A percentile compares a stretch with the other conserved stretches of the same genome.
phyloP scores from a whole-genome alignment of 169 alveolate genomes.

The Plasmodium vinckei region DNA sequence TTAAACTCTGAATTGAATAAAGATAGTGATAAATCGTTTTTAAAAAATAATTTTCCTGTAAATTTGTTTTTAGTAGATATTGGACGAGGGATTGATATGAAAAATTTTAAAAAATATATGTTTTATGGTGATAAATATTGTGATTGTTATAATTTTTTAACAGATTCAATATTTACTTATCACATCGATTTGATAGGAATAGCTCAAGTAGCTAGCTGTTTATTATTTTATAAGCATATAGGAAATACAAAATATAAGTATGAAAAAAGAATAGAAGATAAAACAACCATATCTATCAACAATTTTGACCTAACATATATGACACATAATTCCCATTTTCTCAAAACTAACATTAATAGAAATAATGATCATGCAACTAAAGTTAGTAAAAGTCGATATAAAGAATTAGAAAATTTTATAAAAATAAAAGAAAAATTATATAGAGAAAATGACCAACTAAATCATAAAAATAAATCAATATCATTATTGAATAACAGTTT shows the following conservation, averaged over 20 bases:
- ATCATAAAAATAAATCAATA: background rate
- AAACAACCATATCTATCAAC: conserved; percentile 2
- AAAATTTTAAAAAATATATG: conserved; percentile 36
- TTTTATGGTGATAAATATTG: conserved; percentile 72
- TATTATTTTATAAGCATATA: conserved; percentile 50
- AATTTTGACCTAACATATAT: conserved; percentile 44
- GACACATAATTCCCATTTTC: conserved; percentile 54
- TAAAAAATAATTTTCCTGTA: conserved; percentile 40
- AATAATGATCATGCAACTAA: background rate
- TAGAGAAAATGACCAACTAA: conserved; percentile 17
- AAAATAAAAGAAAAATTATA: conserved; percentile 44
- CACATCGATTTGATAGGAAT: conserved; percentile 71
- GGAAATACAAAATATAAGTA: conserved; percentile 50
- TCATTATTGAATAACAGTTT: background rate
- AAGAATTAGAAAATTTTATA: conserved; percentile 56
- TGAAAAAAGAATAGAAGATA: conserved; percentile 34
- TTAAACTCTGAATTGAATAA: conserved; percentile 8
- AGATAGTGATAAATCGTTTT: conserved; percentile 21
- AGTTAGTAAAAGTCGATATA: conserved; percentile 6
- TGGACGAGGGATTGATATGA: conserved; percentile 64
- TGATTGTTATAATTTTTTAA: conserved; percentile 59
- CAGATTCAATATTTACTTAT: conserved; percentile 42
- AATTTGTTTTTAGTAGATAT: conserved; percentile 51
- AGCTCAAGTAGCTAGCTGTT: conserved; percentile 75
- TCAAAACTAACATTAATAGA: background rate